Evolutionary conservation across 225 moss, liverwort and hornwort genomes (phyloP), one percentile per base, ranked within the genome.

Genomic region (Polytrichum commune): DNA sequence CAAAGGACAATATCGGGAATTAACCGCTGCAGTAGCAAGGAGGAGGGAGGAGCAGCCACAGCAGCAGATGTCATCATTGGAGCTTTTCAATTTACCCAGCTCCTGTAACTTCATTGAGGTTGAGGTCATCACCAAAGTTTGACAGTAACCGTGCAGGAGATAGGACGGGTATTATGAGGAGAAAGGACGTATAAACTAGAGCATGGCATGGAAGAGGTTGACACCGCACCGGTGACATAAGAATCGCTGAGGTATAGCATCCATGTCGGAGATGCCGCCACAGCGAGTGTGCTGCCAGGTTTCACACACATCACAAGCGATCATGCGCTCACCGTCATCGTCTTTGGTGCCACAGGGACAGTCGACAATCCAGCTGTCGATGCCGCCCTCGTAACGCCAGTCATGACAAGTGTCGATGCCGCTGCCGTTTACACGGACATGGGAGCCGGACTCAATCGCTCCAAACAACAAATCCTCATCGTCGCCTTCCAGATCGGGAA

Each of bases 261-360:
- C 98, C 76, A 91, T 84, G 74, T 98, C 95, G 33, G 98, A 93
- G 73, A 98, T 98, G 2, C 90, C 98, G 10, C 98, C 98, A 66
- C 98, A 98, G 65, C 98, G 92, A 24, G 98, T 98, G 77, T 98
- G 98, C 85, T 98, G 98, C 98, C 98, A 98, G 73, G 85, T 86
- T 76, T 98, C 98, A 73, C 98, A 98, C 35, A 90, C 91, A 84
- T 98, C 98, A 75, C 98, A 98, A 25, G 98, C 93, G 78, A 98
- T 98, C 98, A 98, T 98, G 68, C 98, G 86, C 69, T 98, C 98
- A 8, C 98, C 98, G 71, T 98, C 98, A 63, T 98, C 95, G 63
- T 98, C 98, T 80, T 93, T 93, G 0, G 98, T 98, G 67, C 98
- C 95, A 66, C 98, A 98, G 25, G 95, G 98, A 76, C 98, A 98